These are phyloP conservation scores for Parascedosporium putredinis DNA, from an alignment of 2,329 filamentous ascomycete genomes.

Conservation along the genomic window DNA sequence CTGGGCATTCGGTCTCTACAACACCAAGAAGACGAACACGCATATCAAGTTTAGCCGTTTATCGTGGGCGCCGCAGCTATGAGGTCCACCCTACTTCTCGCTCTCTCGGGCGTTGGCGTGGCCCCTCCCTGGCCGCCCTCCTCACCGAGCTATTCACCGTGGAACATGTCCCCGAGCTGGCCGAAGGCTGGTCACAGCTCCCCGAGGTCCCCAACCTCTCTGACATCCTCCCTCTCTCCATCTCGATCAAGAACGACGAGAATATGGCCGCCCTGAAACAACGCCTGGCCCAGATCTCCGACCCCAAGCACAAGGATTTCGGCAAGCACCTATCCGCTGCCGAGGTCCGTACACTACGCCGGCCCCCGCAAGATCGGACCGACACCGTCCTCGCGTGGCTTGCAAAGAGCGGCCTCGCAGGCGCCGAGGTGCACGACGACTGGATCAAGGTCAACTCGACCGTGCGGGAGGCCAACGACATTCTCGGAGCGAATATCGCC, in stretches of 20 bases:
- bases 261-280: conserved; percentile 9
- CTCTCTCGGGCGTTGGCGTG: conserved; percentile 7
- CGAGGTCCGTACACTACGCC: conserved; percentile 25
- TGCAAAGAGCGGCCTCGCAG: conserved; percentile 23
- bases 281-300: conserved; percentile 29
- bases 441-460: conserved; percentile 33
- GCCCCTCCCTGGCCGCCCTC: conserved; percentile 4
- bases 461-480: conserved; percentile 24
- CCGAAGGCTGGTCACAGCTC: conserved; percentile 10
- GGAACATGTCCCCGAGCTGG: conserved; percentile 10
- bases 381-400: conserved; percentile 32
- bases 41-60: too few species aligned
- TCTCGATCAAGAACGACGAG: conserved; percentile 11
- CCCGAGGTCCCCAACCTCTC: background rate
- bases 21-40: too few species aligned
- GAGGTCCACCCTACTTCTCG: conserved; percentile 8
- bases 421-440: conserved; percentile 23
- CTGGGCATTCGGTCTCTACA: background rate
- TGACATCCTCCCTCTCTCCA: conserved; percentile 9
- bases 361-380: conserved; percentile 23
- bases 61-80: too few species aligned
- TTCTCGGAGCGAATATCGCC: conserved; percentile 27
- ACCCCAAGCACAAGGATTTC: conserved; percentile 34
- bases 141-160: conserved; percentile 7
- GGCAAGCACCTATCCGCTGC: conserved; percentile 28